phyloP scores from a whole-genome alignment of 345 rosid species.

The Pistacia atlantica region DNA sequence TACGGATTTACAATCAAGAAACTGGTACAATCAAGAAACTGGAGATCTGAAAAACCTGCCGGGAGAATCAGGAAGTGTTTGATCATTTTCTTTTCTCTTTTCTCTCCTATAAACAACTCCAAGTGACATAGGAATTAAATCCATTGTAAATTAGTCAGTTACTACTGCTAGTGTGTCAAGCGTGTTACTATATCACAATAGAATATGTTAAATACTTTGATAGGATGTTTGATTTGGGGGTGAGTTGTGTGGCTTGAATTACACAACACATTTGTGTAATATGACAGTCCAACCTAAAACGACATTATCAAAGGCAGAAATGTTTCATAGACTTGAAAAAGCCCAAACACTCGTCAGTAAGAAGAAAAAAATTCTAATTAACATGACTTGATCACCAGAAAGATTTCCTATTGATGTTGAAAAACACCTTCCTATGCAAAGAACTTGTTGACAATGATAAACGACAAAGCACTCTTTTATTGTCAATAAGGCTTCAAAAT shows the following conservation, averaged over 20 bases:
- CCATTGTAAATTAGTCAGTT: too few species aligned
- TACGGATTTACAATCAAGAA: too few species aligned
- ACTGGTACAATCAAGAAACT: too few species aligned
- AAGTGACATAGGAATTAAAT: too few species aligned
- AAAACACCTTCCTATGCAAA: too few species aligned
- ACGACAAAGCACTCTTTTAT: too few species aligned
- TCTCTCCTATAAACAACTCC: too few species aligned
- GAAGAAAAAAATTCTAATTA: background rate
- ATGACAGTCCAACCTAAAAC: background rate
- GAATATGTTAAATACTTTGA: background rate
- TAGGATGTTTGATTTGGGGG: background rate
- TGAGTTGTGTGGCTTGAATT: background rate
- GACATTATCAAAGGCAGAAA: background rate
- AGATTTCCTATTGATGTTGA: background rate
- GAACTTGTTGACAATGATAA: too few species aligned
- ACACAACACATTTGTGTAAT: background rate
- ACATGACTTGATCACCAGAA: background rate
- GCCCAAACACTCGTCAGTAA: background rate
- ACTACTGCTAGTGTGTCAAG: too few species aligned
- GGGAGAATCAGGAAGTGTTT: too few species aligned
- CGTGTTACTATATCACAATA: background rate
- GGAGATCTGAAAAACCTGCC: too few species aligned
- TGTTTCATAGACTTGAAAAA: background rate
- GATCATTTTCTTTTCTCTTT: too few species aligned
- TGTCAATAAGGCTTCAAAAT: background rate